Base-by-base conservation (phyloP, 1,139 yeast species). In the Sugiyamaella novakii region DNA sequence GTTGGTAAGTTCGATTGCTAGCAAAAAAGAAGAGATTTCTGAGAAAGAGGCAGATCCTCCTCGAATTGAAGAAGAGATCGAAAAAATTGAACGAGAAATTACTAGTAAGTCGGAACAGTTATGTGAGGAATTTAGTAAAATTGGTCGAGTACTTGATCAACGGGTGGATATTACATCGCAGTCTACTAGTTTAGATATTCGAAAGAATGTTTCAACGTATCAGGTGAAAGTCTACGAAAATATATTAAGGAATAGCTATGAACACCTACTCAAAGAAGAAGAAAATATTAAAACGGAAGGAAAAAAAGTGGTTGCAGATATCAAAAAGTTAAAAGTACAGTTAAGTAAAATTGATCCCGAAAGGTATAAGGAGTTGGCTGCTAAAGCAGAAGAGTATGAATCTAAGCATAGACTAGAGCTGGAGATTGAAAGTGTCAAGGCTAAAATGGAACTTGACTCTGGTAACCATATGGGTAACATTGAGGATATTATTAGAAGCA, bases 111-210 rank as follows among this genome's bases (percentile, higher is more conserved):
- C 61, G 3, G 46, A 55, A 14, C 50, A 46, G 1, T 55, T 61
- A 33, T 52, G 54, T 3, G 49, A 56, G 2, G 46, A 52, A 6
- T 33, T 61, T 4, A 49, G 56, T 2, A 42, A 47, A 2, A 50
- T 58, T 31, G 48, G 59, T 4, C 57, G 55, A 11, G 46, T 38
- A 25, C 43, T 55, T 28, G 55, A 53, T 22, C 42, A 43, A 24
- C 42, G 52, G 14, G 55, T 52, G 28, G 49, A 35, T 24, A 6
- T 12, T 7, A 10, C 34, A 8, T 33, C 21, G 3, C 8, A 14
- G 12, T 5, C 31, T 11, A 12, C 24, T 11, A 19, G 7, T 17
- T 18, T 42, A 15, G 39, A 34, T 15, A 8, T 25, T 12, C 6
- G 36, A 6, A 29, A 22, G 14, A 18, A 18, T n/a, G 36, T 38